Percentiles rank a stretch among this genome's conserved stretches.
Evolutionary conservation across 306 rosid species (phyloP).

Genomic region (Abrus precatorius): DNA sequence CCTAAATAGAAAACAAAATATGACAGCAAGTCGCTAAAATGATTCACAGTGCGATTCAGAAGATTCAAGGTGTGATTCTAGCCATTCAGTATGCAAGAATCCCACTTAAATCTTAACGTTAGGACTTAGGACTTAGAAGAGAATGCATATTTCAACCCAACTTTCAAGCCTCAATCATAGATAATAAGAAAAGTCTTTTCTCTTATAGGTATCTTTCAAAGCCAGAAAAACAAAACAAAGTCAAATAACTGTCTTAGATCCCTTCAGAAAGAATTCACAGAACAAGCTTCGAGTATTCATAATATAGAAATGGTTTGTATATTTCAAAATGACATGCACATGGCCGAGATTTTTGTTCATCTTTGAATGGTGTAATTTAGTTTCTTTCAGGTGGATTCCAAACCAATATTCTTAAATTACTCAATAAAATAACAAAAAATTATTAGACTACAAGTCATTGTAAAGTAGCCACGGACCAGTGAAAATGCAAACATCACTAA

Average conservation of each 20-base stretch:
- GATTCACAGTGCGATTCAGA: background rate
- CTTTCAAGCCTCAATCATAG: conserved; percentile 6
- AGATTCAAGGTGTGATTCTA: background rate
- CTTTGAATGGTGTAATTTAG: background rate
- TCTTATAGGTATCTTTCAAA: background rate
- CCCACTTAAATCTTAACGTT: background rate
- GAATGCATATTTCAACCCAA: background rate
- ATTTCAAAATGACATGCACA: background rate
- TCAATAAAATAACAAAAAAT: background rate
- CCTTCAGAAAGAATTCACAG: background rate
- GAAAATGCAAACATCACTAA: conserved; percentile 16
- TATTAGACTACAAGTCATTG: background rate
- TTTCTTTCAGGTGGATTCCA: background rate
- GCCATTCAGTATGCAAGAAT: conserved; percentile 16
- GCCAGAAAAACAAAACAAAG: background rate
- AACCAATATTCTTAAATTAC: conserved; percentile 20
- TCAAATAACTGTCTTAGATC: background rate
- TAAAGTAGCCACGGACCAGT: conserved; percentile 17
- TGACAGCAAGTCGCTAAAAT: background rate
- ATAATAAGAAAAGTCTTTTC: background rate
- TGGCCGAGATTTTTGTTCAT: conserved; percentile 5
- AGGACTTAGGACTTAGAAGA: too few relatives aligned
- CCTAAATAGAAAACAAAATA: background rate
- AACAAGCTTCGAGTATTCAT: conserved; percentile 9
- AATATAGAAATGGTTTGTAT: too few relatives aligned